Evolutionary conservation across 2,329 filamentous ascomycete genomes (phyloP).

Genomic region (Ceratocystis cacaofunesta): DNA sequence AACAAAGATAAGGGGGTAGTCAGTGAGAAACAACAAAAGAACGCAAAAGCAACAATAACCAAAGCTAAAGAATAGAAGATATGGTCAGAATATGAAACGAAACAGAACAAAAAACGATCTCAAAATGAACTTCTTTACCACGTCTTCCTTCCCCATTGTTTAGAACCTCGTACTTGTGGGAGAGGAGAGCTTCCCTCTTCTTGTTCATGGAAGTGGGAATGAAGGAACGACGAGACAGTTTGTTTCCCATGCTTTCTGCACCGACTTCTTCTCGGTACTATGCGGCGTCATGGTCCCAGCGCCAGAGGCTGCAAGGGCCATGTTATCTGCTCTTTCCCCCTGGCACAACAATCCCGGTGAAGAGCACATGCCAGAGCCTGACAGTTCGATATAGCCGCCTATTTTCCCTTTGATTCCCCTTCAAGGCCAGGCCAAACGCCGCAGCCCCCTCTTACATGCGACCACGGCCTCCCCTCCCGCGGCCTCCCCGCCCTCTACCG

Average conservation of each 20-base stretch:
- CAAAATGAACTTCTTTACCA: neutral
- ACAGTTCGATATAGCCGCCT: neutral
- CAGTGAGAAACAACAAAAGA: slow-evolving; percentile 4
- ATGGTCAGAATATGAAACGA: slow-evolving; percentile 1
- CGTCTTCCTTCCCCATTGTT: neutral
- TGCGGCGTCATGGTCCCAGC: neutral
- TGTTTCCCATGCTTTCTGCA: neutral
- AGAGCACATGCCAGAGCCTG: neutral
- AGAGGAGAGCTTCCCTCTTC: neutral
- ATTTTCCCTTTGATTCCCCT: neutral
- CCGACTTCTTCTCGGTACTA: neutral
- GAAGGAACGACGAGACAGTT: neutral
- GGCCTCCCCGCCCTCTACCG: slow-evolving; percentile 40
- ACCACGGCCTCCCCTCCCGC: slow-evolving; percentile 31
- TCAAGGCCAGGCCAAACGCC: neutral
- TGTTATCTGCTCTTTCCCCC: neutral
- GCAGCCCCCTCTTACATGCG: slow-evolving; percentile 18
- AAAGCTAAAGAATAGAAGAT: neutral
- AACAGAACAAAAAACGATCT: slow-evolving; percentile 2
- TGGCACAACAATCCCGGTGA: neutral
- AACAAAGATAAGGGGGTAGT: neutral
- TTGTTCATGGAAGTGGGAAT: neutral
- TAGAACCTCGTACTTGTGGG: neutral
- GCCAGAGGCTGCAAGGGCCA: neutral
- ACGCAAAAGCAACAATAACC: slow-evolving; percentile 2